Evolutionary conservation across 192 early-diverging fungal species (phyloP), one percentile per base, ranked within the genome.

Genomic region (Geranomyces michiganensis): DNA sequence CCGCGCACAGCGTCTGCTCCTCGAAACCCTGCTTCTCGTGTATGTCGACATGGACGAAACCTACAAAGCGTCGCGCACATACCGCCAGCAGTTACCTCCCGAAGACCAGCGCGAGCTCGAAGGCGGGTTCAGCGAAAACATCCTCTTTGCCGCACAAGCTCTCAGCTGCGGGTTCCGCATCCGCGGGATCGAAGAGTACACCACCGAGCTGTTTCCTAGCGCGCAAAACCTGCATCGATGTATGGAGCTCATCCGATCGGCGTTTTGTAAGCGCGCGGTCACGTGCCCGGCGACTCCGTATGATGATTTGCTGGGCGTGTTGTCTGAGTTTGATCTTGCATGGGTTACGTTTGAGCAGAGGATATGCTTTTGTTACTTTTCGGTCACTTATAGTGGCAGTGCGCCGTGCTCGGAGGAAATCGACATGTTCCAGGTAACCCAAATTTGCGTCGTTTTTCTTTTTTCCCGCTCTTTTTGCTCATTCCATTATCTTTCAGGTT

Each of bases 301-400:
- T 31, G 73, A 41, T 1, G 82, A 82, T n/a, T 75, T 90, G 63
- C 75, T 71, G 56, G 56, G 77, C 31, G 86, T 90, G 31, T 72
- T 90, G 30, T 59, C 70, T 45, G 87, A 89, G 68, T 89, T 90
- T 76, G 89, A 90, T 79, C 71, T 66, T 27, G 79, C 82, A 1
- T 90, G 89, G 89, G 84, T 86, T 27, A 77, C 79, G 26, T 90
- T 90, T 58, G 89, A 90, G 77, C 78, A 86, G 66, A 82, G 86
- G 62, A 82, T 90, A 65, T 90, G 89, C 77, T 86, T 88, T 68
- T 84, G 81, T 43, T 90, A 90, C 79, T 90, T 89, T 82, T 79
- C 82, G 17, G 80, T 88, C 3, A 73, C 73, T 51, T 82, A 79
- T 65, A 68, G 70, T 65, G 76, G 76, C 0, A 71, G 76, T 32